phyloP scores from a whole-genome alignment of 345 rosid genomes.

The Jatropha curcas region DNA sequence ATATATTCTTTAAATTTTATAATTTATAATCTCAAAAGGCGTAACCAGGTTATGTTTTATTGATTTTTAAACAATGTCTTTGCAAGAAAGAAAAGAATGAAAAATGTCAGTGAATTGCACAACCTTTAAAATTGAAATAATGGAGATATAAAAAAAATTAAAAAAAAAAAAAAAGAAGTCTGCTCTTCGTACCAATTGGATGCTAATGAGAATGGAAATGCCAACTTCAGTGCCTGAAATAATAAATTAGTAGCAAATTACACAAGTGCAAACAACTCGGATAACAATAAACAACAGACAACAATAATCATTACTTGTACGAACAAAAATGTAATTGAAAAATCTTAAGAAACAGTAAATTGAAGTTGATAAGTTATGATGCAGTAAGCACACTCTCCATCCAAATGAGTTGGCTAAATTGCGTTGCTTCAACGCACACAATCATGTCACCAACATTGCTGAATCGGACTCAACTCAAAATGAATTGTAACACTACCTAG shows the following conservation, averaged over 20 bases:
- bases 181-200: conserved; percentile 5
- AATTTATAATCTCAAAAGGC: conserved; percentile 8
- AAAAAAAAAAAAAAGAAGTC: no score
- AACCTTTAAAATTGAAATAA: neutral
- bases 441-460: neutral
- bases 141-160: neutral
- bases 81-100: no score
- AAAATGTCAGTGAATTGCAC: no score
- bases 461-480: neutral
- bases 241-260: conserved; percentile 17
- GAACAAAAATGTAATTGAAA: neutral
- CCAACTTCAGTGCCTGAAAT: conserved; percentile 21
- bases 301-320: conserved; percentile 18
- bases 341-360: neutral
- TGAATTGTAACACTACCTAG: neutral
- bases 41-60: neutral
- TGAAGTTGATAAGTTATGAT: neutral
- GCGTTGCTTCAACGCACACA: neutral
- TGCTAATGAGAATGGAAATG: conserved; percentile 11
- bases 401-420: neutral
- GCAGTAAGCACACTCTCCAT: no score
- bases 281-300: no score
- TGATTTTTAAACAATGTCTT: neutral
- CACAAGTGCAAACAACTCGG: conserved; percentile 6
- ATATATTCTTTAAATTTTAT: no score